These are phyloP conservation scores for Penicillium samsonianum DNA, from an alignment of 495 filamentous ascomycete genomes.

Conservation along the genomic window DNA sequence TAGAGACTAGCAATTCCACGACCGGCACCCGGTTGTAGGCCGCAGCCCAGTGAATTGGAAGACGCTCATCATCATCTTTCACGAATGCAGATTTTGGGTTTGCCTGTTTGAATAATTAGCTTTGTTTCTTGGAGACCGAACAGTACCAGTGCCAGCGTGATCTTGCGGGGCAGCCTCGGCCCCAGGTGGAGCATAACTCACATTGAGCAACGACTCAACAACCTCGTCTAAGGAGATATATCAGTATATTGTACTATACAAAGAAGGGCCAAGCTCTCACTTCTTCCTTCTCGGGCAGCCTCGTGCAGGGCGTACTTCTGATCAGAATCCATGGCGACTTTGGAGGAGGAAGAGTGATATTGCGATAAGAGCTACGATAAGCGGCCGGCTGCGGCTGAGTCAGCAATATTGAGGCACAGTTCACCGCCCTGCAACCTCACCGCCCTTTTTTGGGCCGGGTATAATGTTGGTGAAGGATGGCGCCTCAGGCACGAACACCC, in stretches of 20 bases:
- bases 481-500: slow-evolving; percentile 31
- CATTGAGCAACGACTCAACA: slow-evolving; percentile 77
- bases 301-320: slow-evolving; percentile 80
- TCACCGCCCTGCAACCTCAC: not conserved
- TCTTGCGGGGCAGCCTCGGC: slow-evolving; percentile 36
- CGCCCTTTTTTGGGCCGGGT: not conserved
- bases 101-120: slow-evolving; percentile 49
- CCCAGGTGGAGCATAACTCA: slow-evolving; percentile 35
- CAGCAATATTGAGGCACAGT: not conserved
- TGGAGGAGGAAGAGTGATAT: slow-evolving; percentile 7
- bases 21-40: slow-evolving; percentile 81
- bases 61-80: slow-evolving; percentile 85
- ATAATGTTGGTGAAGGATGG: not conserved
- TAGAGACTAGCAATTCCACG: slow-evolving; percentile 64
- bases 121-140: not conserved
- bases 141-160: not conserved
- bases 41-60: slow-evolving; percentile 93
- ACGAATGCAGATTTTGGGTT: slow-evolving; percentile 74
- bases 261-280: slow-evolving; percentile 52
- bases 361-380: slow-evolving; percentile 39
- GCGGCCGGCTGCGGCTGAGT: slow-evolving; percentile 20
- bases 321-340: slow-evolving; percentile 41
- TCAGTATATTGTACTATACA: slow-evolving; percentile 8
- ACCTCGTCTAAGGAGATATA: slow-evolving; percentile 48
- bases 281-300: slow-evolving; percentile 81